Base-by-base conservation (phyloP, 306 rosid species). In the Ochetophila trinervis region DNA sequence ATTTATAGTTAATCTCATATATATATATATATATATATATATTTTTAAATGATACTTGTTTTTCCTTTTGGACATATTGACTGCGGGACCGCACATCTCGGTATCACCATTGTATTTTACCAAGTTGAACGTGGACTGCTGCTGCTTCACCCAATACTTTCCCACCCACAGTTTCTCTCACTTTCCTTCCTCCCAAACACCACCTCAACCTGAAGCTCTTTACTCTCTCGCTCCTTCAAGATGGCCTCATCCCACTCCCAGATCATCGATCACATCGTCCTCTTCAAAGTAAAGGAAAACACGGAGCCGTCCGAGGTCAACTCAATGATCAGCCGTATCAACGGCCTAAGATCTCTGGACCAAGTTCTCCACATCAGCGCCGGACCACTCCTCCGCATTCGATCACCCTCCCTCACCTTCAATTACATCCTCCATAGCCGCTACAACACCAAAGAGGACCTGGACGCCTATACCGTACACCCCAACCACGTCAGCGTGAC, bases 371-470 rank as follows among this genome's bases (percentile, higher is more conserved):
- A 86, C 63, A 71, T 90, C 63, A 58, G 70, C 23, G 88, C 80
- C 64, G 91, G 79, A 2, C 91, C 96, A 0, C 23, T 87, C 60
- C 82, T 78, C 4, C 81, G 83, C 67, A 71, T 62, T 56, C 77
- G 91, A 16, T 83, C 96, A 67, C 60, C 89, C 27, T 49, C 88
- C 63, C 27, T 75, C 37, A 48, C 66, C 53, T 87, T 90, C 84
- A 90, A 89, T 24, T 88, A 85, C 84, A 58, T 83, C 71, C 95
- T 87, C 48, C 91, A 90, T 49, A 81, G 70, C 59, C 95, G 91
- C 74, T 90, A 79, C 85, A 51, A 5, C 0, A 70, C 89, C 77
- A 85, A 83, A 52, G 73, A 78, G n/a, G 87, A 85, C 60, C 86
- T 90, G 40, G 50, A 58, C 1, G 40, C 80, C 60, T 85, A 81